Evolutionary conservation across 345 rosid genomes (phyloP).

Genomic region (Cardamine occulta): DNA sequence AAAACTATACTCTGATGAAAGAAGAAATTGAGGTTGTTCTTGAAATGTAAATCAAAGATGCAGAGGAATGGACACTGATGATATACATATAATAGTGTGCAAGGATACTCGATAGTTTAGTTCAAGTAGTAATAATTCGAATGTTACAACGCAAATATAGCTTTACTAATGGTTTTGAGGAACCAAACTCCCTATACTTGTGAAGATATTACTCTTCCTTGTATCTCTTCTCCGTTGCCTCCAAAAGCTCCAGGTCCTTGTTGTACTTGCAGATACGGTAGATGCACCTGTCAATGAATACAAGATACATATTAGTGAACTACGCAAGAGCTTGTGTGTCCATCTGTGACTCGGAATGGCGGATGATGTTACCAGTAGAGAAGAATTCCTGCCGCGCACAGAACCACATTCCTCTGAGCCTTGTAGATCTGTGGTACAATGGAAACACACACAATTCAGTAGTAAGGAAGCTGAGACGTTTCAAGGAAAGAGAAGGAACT

Average conservation of each 20-base stretch:
- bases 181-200: slow-evolving; percentile 8
- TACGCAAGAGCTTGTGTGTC: background rate
- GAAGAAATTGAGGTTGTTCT: background rate
- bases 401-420: slow-evolving; percentile 81
- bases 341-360: background rate
- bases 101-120: slow-evolving; percentile 1
- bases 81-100: slow-evolving; percentile 1
- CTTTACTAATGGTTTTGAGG: slow-evolving; percentile 24
- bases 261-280: slow-evolving; percentile 75
- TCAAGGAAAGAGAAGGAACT: background rate
- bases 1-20: slow-evolving; percentile 56
- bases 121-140: slow-evolving; percentile 4
- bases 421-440: slow-evolving; percentile 66
- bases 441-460: slow-evolving; percentile 3
- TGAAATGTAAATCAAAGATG: background rate
- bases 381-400: slow-evolving; percentile 71
- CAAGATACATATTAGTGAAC: slow-evolving; percentile 4
- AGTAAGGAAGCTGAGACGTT: background rate
- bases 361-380: slow-evolving; percentile 72
- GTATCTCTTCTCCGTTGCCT: slow-evolving; percentile 74
- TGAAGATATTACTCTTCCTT: slow-evolving; percentile 57
- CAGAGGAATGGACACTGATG: background rate
- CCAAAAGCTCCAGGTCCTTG: slow-evolving; percentile 71
- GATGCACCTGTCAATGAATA: slow-evolving; percentile 62
- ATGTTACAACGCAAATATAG: slow-evolving; percentile 3